Conservation (phyloP, 2,329 filamentous ascomycete genomes). For the Alternaria brassicae region DNA sequence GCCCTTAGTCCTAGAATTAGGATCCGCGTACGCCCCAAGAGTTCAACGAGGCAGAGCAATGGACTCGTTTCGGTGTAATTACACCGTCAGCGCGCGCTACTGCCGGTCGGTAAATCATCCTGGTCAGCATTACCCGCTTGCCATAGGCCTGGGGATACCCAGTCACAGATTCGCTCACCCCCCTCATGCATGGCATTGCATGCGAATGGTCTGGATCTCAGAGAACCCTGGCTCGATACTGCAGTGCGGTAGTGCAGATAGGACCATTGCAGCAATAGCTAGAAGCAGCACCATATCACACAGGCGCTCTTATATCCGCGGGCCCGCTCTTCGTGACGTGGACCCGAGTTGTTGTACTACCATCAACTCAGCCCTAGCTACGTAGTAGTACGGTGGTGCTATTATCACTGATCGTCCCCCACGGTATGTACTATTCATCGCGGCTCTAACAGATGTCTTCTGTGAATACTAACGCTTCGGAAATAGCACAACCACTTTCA, state of each 20-base stretch:
- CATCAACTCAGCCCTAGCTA: conserved; percentile 9
- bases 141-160: conserved; percentile 3
- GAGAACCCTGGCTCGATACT: neutral
- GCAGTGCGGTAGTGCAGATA: neutral
- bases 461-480: neutral
- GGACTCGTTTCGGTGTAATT: conserved; percentile 12
- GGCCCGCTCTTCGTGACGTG: neutral
- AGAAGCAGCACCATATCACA: neutral
- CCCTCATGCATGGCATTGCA: conserved; percentile 5
- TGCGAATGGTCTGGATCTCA: neutral
- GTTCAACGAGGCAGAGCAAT: neutral
- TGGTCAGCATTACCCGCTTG: neutral
- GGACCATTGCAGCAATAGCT: neutral
- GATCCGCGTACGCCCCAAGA: neutral
- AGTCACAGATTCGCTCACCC: neutral
- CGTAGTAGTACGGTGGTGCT: neutral
- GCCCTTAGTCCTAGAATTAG: neutral
- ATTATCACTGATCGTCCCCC: neutral
- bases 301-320: neutral
- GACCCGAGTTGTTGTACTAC: neutral
- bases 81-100: conserved; percentile 12
- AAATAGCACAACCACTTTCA: neutral
- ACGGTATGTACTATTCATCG: neutral
- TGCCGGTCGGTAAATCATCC: conserved; percentile 4
- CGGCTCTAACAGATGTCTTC: neutral